phyloP scores from a whole-genome alignment of 1,284 basidiomycete genomes.

The Leccinum ponderosum region DNA sequence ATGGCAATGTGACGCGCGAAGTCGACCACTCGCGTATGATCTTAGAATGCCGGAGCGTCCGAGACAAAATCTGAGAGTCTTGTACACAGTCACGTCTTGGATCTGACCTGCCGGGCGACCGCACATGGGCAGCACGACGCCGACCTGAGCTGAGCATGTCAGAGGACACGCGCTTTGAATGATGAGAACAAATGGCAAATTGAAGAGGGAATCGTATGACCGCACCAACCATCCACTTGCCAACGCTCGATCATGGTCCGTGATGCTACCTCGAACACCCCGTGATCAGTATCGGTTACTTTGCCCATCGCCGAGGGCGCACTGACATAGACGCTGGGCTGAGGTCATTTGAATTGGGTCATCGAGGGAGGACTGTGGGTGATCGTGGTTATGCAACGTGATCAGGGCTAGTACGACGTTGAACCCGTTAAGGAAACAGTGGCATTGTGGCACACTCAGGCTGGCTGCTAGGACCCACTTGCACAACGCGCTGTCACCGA shows the following conservation, averaged over 20 bases:
- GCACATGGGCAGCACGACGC: slow-evolving; percentile 5
- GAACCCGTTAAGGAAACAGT: background rate
- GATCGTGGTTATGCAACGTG: background rate
- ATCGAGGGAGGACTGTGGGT: background rate
- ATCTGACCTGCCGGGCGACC: background rate
- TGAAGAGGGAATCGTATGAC: background rate
- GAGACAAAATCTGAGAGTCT: background rate
- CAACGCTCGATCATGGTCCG: background rate
- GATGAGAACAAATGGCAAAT: background rate
- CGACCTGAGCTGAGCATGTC: background rate
- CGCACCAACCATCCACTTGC: background rate
- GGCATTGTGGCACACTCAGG: background rate
- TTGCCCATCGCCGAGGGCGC: background rate
- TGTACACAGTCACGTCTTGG: background rate
- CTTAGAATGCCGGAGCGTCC: background rate
- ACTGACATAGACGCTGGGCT: background rate
- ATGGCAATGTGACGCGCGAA: background rate
- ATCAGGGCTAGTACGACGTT: background rate
- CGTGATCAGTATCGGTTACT: background rate
- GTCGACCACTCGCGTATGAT: background rate
- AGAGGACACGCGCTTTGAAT: slow-evolving; percentile 1
- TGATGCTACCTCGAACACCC: background rate
- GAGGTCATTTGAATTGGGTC: background rate
- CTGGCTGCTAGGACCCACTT: too few species aligned
- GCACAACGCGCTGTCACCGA: background rate